A percentile compares a stretch with the other conserved stretches of the same genome.
Conservation (phyloP, 768 basidiomycete species). For the Neoboletus magnificus region DNA sequence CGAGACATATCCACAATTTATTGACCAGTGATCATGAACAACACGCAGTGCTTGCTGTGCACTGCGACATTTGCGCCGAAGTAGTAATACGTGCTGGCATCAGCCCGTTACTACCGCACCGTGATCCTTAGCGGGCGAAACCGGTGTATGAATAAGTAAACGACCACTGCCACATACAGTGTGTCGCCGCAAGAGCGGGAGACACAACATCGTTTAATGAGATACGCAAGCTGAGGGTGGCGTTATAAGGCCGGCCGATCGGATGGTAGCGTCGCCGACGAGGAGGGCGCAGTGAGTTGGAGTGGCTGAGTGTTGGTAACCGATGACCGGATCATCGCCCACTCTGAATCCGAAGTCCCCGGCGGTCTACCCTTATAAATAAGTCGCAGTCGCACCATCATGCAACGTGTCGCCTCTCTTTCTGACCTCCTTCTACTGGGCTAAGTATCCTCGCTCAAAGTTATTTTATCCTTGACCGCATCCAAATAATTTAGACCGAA, state of each 20-base stretch:
- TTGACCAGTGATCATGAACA: background rate
- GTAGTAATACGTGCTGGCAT: too few relatives aligned
- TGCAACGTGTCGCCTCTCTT: background rate
- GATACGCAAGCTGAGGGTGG: too few relatives aligned
- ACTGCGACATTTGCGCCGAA: background rate
- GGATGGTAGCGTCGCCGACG: background rate
- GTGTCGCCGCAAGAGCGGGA: too few relatives aligned
- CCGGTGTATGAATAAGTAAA: background rate
- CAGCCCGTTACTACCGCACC: background rate
- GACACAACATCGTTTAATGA: too few relatives aligned
- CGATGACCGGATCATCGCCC: background rate
- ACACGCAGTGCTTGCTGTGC: background rate
- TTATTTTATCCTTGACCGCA: background rate
- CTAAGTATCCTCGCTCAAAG: background rate
- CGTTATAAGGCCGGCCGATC: background rate
- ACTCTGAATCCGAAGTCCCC: background rate
- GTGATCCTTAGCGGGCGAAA: background rate
- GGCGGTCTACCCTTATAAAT: background rate
- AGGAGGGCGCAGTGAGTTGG: too few relatives aligned
- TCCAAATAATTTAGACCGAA: conserved; percentile 20
- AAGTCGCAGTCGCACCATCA: background rate
- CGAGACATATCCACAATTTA: background rate
- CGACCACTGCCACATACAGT: too few relatives aligned
- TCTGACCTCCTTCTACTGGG: background rate
- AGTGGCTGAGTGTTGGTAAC: background rate